Conservation (phyloP, 1,139 yeast species). For the Candida sanyaensis region DNA sequence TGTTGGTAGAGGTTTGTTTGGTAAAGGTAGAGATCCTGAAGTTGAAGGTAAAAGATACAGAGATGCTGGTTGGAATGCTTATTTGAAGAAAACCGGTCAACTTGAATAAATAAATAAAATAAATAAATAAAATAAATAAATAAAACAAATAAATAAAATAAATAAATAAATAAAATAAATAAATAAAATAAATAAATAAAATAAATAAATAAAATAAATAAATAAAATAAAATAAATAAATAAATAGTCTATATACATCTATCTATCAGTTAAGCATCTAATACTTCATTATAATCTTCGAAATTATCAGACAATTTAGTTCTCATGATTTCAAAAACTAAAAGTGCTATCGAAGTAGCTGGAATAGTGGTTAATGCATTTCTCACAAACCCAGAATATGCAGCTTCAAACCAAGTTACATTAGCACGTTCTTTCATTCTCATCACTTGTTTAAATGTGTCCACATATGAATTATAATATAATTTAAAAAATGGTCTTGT, state of each 20-base stretch:
- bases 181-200: too few relatives aligned
- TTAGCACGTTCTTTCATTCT: conserved; percentile 56
- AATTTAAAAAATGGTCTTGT: conserved; percentile 45
- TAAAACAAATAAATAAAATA: too few relatives aligned
- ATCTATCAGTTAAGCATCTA: conserved; percentile 12
- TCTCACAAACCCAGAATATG: conserved; percentile 75
- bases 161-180: too few relatives aligned
- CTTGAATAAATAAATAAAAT: conserved; percentile 3
- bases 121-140: too few relatives aligned
- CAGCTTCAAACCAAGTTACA: conserved; percentile 61
- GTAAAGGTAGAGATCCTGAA: conserved; percentile 90
- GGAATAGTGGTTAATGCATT: conserved; percentile 81
- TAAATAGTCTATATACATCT: conserved; percentile 2
- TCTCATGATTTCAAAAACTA: conserved; percentile 84
- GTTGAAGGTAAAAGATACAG: conserved; percentile 88
- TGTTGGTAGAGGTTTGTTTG: conserved; percentile 96
- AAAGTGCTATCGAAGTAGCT: conserved; percentile 81
- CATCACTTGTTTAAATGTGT: conserved; percentile 63
- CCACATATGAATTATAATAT: conserved; percentile 71
- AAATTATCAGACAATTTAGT: conserved; percentile 39
- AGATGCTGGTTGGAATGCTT: conserved; percentile 94
- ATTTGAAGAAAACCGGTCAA: conserved; percentile 45
- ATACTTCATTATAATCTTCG: conserved; percentile 22
- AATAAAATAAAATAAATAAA: conserved; percentile 8
- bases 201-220: too few relatives aligned